These are phyloP conservation scores for Mesotaenium endlicherianum DNA, from an alignment of 139 green algal genomes.

Conservation along the genomic window DNA sequence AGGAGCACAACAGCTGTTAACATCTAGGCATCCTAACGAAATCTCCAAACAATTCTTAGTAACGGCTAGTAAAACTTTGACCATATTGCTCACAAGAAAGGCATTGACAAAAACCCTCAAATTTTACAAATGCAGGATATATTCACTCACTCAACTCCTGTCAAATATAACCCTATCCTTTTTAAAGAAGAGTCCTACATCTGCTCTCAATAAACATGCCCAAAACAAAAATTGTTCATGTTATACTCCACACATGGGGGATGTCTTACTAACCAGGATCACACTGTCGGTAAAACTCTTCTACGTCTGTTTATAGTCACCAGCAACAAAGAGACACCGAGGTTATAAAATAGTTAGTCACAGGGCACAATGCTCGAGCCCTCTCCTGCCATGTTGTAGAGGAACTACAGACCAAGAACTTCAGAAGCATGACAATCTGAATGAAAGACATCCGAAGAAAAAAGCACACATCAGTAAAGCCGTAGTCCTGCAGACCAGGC, in stretches of 20 bases:
- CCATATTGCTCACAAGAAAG: not conserved
- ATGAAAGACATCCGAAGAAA: not conserved
- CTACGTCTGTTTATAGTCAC: constrained; percentile 32
- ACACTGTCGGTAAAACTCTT: constrained; percentile 45
- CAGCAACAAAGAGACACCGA: not conserved
- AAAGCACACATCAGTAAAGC: not conserved
- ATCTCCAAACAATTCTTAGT: not conserved
- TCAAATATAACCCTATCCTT: not conserved
- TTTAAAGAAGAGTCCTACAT: not conserved
- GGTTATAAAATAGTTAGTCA: not conserved
- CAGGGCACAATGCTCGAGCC: not conserved
- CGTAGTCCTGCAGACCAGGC: not conserved
- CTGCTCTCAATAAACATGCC: not conserved
- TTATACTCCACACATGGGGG: not conserved
- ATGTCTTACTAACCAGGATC: constrained; percentile 40
- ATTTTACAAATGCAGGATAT: not conserved
- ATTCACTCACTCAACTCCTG: not conserved
- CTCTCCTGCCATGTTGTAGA: not conserved
- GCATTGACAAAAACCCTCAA: not conserved
- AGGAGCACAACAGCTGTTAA: constrained; percentile 4
- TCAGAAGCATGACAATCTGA: constrained; percentile 12
- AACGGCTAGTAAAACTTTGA: not conserved
- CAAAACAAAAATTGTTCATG: not conserved
- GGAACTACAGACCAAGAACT: not conserved
- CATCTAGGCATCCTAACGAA: not conserved